These are phyloP conservation scores for Fraxinus americana DNA, from an alignment of 257 asterid genomes.

Conservation along the genomic window DNA sequence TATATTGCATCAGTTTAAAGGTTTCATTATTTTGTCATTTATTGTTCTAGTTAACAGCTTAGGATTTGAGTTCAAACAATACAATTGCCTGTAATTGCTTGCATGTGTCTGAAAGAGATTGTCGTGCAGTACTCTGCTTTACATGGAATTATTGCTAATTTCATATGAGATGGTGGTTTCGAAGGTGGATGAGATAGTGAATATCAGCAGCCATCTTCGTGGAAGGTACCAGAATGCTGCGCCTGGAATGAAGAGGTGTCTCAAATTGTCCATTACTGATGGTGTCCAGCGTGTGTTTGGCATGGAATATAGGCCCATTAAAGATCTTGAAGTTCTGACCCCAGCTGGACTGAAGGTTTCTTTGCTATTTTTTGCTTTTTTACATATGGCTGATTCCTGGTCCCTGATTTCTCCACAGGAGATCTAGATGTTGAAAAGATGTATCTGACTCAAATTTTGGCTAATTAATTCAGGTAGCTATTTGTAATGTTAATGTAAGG, in stretches of 20 bases:
- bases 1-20: neutral
- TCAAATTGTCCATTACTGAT: constrained; percentile 93
- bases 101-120: neutral
- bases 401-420: constrained; percentile 20
- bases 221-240: constrained; percentile 77
- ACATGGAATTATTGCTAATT: constrained; percentile 20
- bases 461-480: constrained; percentile 53
- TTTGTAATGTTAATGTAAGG: constrained; percentile 78
- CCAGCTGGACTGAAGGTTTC: constrained; percentile 88
- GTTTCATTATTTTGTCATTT: neutral
- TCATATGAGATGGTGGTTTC: constrained; percentile 25
- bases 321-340: constrained; percentile 70
- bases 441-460: constrained; percentile 2
- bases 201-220: constrained; percentile 78
- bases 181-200: constrained; percentile 93
- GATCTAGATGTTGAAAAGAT: constrained; percentile 9
- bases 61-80: neutral
- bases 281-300: constrained; percentile 92
- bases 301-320: constrained; percentile 92
- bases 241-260: constrained; percentile 85
- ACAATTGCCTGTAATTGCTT: neutral
- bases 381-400: constrained; percentile 19
- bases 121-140: neutral
- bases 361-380: neutral
- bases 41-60: constrained; percentile 9